Evolutionary conservation across 768 basidiomycete species (phyloP).

Genomic region (Chalciporus piperatus): DNA sequence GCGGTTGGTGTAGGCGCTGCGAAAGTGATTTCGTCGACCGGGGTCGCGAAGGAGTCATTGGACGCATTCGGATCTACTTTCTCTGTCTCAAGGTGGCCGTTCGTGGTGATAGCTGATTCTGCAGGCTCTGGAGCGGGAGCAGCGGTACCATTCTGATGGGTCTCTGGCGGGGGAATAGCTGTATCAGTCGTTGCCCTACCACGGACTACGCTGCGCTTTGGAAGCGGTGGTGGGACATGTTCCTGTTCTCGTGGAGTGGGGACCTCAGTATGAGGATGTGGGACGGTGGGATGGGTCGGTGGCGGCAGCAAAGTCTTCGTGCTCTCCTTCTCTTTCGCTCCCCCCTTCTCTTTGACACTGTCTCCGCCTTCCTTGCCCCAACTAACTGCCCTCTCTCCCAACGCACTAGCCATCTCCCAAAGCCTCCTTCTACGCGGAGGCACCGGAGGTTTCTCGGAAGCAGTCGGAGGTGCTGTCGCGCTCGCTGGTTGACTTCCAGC

Average conservation of each 20-base stretch:
- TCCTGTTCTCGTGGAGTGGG: conserved; percentile 8
- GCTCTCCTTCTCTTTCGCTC: conserved; percentile 16
- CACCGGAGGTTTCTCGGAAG: conserved; percentile 52
- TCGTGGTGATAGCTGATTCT: conserved; percentile 3
- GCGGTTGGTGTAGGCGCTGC: conserved; percentile 9
- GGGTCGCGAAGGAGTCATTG: conserved; percentile 15
- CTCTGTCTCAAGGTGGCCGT: conserved; percentile 7
- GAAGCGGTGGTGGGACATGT: conserved; percentile 46
- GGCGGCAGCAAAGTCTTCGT: conserved; percentile 18
- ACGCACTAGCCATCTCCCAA: conserved; percentile 66
- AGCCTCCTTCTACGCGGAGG: conserved; percentile 61
- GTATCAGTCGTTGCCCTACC: conserved; percentile 15
- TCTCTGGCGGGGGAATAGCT: background rate
- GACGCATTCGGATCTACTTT: conserved; percentile 8
- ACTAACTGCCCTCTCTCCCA: conserved; percentile 56
- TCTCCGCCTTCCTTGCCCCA: conserved; percentile 46
- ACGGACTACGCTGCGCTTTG: conserved; percentile 45
- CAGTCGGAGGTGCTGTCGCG: background rate
- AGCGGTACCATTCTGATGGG: background rate
- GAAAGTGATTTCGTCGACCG: conserved; percentile 23
- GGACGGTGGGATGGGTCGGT: conserved; percentile 26
- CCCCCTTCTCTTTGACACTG: conserved; percentile 29
- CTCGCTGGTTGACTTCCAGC: conserved; percentile 3
- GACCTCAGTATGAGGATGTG: conserved; percentile 17
- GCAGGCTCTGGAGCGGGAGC: background rate